Evolutionary conservation across 768 basidiomycete species (phyloP).

Genomic region (Nidula microcarpa): DNA sequence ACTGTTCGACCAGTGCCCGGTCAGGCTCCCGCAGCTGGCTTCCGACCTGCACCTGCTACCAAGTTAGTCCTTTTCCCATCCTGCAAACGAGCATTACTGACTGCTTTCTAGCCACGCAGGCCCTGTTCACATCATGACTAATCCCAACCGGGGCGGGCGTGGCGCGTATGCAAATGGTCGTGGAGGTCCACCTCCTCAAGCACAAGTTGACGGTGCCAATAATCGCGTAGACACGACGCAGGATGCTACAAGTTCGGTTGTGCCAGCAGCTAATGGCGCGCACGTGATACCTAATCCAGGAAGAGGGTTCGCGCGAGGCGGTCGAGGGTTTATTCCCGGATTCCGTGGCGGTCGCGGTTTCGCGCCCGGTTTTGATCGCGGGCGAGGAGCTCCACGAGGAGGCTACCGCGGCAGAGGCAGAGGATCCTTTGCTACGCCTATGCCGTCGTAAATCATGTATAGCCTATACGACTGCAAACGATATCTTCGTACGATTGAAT

Average conservation of each 20-base stretch:
- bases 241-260: slow-evolving; percentile 2
- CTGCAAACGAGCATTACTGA: background rate
- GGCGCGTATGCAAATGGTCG: slow-evolving; percentile 27
- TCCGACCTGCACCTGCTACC: slow-evolving; percentile 49
- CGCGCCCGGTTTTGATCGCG: slow-evolving; percentile 21
- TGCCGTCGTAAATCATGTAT: slow-evolving; percentile 18
- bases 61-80: slow-evolving; percentile 22
- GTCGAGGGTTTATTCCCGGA: slow-evolving; percentile 20
- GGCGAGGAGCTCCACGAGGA: slow-evolving; percentile 27
- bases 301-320: slow-evolving; percentile 20
- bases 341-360: slow-evolving; percentile 28
- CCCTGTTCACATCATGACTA: slow-evolving; percentile 71
- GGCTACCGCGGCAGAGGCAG: slow-evolving; percentile 36
- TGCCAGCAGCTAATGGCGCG: slow-evolving; percentile 11
- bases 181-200: slow-evolving; percentile 19
- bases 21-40: slow-evolving; percentile 56
- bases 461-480: no score
- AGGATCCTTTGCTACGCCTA: slow-evolving; percentile 18
- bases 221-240: slow-evolving; percentile 6
- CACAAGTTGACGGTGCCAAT: background rate
- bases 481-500: no score
- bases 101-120: slow-evolving; percentile 18
- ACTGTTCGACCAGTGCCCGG: slow-evolving; percentile 52
- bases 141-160: slow-evolving; percentile 60
- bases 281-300: slow-evolving; percentile 9